Evolutionary conservation across 129 eudicot species (phyloP).

Genomic region (Saposhnikovia divaricata): DNA sequence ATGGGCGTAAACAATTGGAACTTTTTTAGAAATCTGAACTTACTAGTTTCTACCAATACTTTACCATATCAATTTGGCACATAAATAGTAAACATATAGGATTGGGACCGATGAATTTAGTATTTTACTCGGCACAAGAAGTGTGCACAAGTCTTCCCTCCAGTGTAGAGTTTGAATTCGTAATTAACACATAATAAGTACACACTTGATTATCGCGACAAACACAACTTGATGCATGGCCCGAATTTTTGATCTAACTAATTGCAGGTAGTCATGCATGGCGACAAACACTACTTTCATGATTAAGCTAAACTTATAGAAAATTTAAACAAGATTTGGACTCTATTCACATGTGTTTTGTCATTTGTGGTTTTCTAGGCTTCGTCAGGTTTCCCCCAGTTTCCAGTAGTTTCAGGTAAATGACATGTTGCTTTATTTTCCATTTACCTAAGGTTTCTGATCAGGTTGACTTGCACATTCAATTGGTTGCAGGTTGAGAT

Average conservation of each 20-base stretch:
- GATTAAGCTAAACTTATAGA: background rate
- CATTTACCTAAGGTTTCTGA: background rate
- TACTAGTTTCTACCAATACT: background rate
- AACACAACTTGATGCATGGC: background rate
- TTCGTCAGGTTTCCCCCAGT: background rate
- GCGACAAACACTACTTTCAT: background rate
- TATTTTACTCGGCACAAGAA: background rate
- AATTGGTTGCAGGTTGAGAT: constrained; percentile 4
- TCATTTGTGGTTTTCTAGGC: background rate
- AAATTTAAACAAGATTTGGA: background rate
- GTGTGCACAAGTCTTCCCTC: background rate
- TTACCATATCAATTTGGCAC: background rate
- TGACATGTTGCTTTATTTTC: background rate
- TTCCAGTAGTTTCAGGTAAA: background rate
- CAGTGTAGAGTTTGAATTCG: background rate
- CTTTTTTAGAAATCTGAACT: background rate
- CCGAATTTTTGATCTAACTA: too few relatives aligned
- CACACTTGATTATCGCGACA: background rate
- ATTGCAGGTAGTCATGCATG: background rate
- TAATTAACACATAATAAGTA: too few relatives aligned
- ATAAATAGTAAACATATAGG: background rate
- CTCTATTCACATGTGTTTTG: background rate
- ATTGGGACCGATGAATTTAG: background rate
- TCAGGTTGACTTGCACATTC: background rate
- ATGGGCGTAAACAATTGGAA: background rate